Percentiles rank a stretch among this genome's conserved stretches.
phyloP scores from a whole-genome alignment of 129 eudicot genomes.

The Saposhnikovia divaricata region DNA sequence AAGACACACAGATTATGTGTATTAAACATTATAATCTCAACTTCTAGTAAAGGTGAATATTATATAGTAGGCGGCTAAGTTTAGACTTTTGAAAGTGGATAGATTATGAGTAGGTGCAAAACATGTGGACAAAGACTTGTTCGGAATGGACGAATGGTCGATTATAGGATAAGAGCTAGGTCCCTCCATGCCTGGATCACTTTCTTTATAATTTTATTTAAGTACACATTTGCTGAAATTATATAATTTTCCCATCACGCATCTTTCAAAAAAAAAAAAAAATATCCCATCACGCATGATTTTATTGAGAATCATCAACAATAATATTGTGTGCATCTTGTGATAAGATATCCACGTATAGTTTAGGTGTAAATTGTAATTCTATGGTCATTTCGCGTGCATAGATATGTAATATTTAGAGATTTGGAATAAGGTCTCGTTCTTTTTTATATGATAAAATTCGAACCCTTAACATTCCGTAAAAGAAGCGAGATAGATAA shows the following conservation, averaged over 20 bases:
- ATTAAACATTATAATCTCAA: not conserved
- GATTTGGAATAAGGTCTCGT: too few species aligned
- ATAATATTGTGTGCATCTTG: not conserved
- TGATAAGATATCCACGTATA: not conserved
- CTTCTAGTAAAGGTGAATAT: not conserved
- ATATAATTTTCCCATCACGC: not conserved
- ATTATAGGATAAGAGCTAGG: not conserved
- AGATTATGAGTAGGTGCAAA: not conserved
- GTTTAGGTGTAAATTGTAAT: too few species aligned
- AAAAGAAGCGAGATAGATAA: too few species aligned
- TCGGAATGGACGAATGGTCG: not conserved
- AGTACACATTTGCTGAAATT: not conserved
- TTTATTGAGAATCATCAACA: not conserved
- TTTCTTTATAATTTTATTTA: not conserved
- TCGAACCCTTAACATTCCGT: too few species aligned
- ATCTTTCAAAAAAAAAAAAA: too few species aligned
- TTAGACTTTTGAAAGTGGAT: not conserved
- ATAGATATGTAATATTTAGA: too few species aligned
- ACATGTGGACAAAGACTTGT: not conserved
- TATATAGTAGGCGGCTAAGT: not conserved
- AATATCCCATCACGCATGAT: not conserved
- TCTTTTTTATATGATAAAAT: too few species aligned
- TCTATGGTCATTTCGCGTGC: not conserved
- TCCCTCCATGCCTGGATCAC: not conserved
- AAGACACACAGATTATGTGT: not conserved